Evolutionary conservation across 2,329 filamentous ascomycete genomes (phyloP), one percentile per base, ranked within the genome.

Genomic region (Gnomoniopsis smithogilvyi): DNA sequence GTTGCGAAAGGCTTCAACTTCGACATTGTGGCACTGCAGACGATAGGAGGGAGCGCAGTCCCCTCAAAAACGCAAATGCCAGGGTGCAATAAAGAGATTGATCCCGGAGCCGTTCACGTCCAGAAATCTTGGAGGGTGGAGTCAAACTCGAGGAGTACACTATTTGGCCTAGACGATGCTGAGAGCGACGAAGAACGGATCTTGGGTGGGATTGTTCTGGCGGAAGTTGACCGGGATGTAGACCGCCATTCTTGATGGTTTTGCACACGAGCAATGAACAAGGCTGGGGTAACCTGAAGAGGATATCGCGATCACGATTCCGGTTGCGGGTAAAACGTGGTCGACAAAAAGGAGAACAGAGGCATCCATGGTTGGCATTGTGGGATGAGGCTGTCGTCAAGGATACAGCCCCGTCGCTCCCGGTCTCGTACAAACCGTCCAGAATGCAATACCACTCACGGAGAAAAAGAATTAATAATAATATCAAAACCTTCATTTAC

Each of bases 331-430:
- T 15, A n/a, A 17, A 15, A 41, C 24, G 24, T 54, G 33, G 6
- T 34, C 3, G 10, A 41, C 2, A 26, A 45, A 19, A 21, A 43
- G n/a, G n/a, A 34, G 22, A 49, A 24, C 1, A 24, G 17, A 33
- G 22, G 30, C 21, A 2, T 4, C 17, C 30, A 17, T n/a, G 33
- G 4, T 4, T 26, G 43, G 34, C 56, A 19, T n/a, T 36, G 17
- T 30, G 34, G 34, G 50, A 41, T 54, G 51, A 58, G 50, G 56
- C 56, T 58, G 50, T 43, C 47, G 41, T 59, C 33, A n/a, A 54
- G 26, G 51, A 24, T 19, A 11, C 24, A 54, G 49, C 49, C 30
- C 38, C 4, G 24, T 33, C 17, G 24, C 24, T 14, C 19, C 2
- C 2, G 15, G n/a, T 22, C 41, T 43, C 43, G 43, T n/a, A 46